Conservation (phyloP, 2,329 filamentous ascomycete genomes). For the Pochonia chlamydosporia region DNA sequence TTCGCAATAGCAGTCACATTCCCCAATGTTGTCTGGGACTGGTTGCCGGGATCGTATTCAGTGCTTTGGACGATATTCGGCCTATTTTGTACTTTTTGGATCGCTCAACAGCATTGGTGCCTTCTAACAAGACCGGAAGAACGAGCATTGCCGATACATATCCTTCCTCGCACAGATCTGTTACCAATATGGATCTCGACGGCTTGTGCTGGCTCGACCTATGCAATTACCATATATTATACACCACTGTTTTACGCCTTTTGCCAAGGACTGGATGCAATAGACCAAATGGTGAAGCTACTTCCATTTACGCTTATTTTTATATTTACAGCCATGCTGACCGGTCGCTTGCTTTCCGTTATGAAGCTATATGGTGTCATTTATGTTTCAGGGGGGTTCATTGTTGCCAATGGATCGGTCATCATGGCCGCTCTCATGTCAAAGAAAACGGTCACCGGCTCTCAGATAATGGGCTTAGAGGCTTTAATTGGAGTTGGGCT, state of each 20-base stretch:
- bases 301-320: constrained; percentile 39
- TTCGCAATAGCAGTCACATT: constrained; percentile 8
- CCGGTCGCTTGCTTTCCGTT: too few relatives aligned
- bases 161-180: constrained; percentile 31
- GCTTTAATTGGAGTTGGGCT: constrained; percentile 25
- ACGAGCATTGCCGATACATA: constrained; percentile 37
- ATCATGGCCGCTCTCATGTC: constrained; percentile 19
- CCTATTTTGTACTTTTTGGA: too few relatives aligned
- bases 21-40: too few relatives aligned
- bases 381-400: too few relatives aligned
- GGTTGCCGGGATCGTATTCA: too few relatives aligned
- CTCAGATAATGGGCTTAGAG: constrained; percentile 23
- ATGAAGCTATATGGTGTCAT: too few relatives aligned
- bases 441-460: too few relatives aligned
- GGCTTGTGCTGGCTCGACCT: constrained; percentile 25
- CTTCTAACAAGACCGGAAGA: neutral
- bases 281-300: constrained; percentile 34
- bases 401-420: constrained; percentile 17
- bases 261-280: constrained; percentile 31
- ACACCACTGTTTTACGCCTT: constrained; percentile 52
- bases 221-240: constrained; percentile 43
- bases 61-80: too few relatives aligned
- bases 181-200: constrained; percentile 37
- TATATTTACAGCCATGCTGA: too few relatives aligned
- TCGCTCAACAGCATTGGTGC: neutral